A percentile compares a stretch with the other conserved stretches of the same genome.
phyloP scores from a whole-genome alignment of 352 stramenopile species.

The Peronosclerospora sorghi region DNA sequence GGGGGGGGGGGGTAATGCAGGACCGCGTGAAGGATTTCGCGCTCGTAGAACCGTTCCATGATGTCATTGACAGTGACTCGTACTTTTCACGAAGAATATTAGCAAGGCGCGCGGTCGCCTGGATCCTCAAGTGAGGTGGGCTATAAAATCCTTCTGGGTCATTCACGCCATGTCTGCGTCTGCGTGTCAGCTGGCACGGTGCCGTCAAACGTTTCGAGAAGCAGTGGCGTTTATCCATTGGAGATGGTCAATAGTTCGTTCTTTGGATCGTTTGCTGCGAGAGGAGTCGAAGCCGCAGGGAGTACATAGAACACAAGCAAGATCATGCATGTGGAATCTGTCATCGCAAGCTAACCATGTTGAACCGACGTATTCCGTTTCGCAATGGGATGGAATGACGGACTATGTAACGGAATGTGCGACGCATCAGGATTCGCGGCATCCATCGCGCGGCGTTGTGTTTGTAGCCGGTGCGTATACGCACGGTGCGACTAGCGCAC shows the following conservation, averaged over 20 bases:
- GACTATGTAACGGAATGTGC: too few species aligned
- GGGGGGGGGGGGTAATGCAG: constrained; percentile 68
- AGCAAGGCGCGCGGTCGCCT: constrained; percentile 49
- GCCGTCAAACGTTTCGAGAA: constrained; percentile 49
- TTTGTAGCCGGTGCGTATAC: too few species aligned
- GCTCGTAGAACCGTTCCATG: constrained; percentile 74
- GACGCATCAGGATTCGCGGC: too few species aligned
- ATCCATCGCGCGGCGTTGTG: too few species aligned
- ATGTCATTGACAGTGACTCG: constrained; percentile 55
- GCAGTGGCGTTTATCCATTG: constrained; percentile 63
- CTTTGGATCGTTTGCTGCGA: constrained; percentile 70
- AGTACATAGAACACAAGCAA: constrained; percentile 69
- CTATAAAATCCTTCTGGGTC: constrained; percentile 56
- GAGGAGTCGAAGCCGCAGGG: constrained; percentile 46
- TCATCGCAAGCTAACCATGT: constrained; percentile 66
- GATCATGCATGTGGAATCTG: constrained; percentile 71
- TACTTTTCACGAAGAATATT: constrained; percentile 72
- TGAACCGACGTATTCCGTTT: constrained; percentile 73
- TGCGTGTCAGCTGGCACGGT: constrained; percentile 69
- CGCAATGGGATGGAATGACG: too few species aligned
- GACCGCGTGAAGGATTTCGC: constrained; percentile 70
- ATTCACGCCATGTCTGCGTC: constrained; percentile 61
- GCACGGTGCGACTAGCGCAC: too few species aligned
- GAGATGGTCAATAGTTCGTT: constrained; percentile 80
- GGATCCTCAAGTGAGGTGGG: constrained; percentile 73